Conservation (phyloP, 208 protist genomes). For the Acanthamoeba castellanii region DNA sequence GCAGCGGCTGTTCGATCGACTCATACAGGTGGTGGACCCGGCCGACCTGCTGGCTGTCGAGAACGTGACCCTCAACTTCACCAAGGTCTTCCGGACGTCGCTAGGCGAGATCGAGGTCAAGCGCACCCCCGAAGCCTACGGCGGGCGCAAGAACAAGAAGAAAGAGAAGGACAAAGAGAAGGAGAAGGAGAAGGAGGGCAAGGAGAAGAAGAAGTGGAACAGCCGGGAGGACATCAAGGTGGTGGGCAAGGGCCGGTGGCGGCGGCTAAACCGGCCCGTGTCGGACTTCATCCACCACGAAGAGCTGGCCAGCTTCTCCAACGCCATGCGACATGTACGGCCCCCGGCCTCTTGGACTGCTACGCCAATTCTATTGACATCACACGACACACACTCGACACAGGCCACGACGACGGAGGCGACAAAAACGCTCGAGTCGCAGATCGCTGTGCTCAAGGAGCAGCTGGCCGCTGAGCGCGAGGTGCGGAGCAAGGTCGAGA, state of each 20-base stretch:
- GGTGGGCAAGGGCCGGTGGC: constrained; percentile 35
- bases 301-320: not conserved
- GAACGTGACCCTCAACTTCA: constrained; percentile 23
- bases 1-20: not conserved
- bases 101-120: not conserved
- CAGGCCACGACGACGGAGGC: not conserved
- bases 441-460: not conserved
- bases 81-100: not conserved
- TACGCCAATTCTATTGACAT: no score
- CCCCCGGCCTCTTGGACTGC: not conserved
- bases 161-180: constrained; percentile 17
- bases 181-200: constrained; percentile 10
- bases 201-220: not conserved
- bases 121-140: not conserved
- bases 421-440: not conserved
- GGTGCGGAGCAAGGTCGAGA: constrained; percentile 46
- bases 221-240: constrained; percentile 4
- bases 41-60: not conserved
- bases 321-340: not conserved
- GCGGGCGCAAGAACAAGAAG: not conserved
- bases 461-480: not conserved
- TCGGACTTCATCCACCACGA: constrained; percentile 1
- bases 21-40: constrained; percentile 6
- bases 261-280: not conserved
- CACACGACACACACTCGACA: no score